These are phyloP conservation scores for Rubia peregrina DNA, from an alignment of 305 asterid species.

Conservation along the genomic window DNA sequence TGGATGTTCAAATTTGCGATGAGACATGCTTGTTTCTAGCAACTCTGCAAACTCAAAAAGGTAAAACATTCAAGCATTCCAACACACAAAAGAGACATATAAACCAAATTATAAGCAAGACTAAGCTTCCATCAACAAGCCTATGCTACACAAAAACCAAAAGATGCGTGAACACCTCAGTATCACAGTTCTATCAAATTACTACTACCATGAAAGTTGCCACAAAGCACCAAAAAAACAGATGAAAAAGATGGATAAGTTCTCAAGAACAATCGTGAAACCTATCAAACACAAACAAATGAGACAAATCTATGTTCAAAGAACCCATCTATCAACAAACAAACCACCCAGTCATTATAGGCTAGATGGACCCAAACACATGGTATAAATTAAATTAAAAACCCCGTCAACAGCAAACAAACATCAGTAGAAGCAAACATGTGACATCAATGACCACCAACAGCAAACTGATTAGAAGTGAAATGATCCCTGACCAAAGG, in stretches of 20 bases:
- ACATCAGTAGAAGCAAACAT: slow-evolving; percentile 7
- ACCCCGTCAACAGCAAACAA: no score
- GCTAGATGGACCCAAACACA: no score
- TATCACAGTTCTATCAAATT: neutral
- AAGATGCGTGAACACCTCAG: neutral
- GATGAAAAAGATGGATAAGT: neutral
- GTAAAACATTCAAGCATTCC: neutral
- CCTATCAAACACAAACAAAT: neutral
- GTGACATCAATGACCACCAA: slow-evolving; percentile 16
- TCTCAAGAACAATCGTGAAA: neutral
- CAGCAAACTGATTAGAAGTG: slow-evolving; percentile 27
- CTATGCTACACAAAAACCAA: neutral
- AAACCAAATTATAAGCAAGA: neutral
- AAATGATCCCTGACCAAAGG: slow-evolving; percentile 84
- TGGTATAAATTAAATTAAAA: no score
- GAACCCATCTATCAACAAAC: no score
- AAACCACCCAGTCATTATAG: no score
- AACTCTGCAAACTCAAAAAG: slow-evolving; percentile 16
- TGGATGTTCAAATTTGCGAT: slow-evolving; percentile 93
- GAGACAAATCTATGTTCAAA: neutral
- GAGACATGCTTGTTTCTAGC: slow-evolving; percentile 48
- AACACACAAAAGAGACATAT: neutral
- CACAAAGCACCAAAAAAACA: neutral
- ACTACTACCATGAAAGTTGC: no score
- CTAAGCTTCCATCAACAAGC: neutral